Evolutionary conservation across 345 rosid genomes (phyloP), one percentile per base, ranked within the genome.

Genomic region (Populus tremula): DNA sequence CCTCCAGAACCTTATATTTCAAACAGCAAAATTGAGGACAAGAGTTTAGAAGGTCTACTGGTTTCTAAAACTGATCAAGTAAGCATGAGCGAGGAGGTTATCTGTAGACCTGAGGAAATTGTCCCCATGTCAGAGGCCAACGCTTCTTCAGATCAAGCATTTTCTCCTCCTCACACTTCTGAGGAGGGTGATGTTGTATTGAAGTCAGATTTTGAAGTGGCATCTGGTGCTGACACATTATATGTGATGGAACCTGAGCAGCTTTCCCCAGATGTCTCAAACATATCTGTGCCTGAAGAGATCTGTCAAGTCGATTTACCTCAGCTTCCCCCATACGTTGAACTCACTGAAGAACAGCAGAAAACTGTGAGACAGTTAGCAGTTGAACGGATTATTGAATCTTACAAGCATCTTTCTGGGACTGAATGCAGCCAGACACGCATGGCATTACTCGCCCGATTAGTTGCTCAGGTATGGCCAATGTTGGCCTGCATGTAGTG

Each of bases 391-490:
- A 92, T 96, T 64, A 82, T 94, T 80, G 91, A 88, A 78, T 90
- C 97, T 70, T 87, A 87, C 90, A 86, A 85, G 83, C 86, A 80
- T 84, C 82, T 89, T 17, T 70, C 81, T 73, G 90, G 89, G 74
- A 80, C 82, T 45, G 89, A 88, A 75, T 88, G 81, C 82, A 88
- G 81, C 74, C 75, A 80, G 82, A 90, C 73, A 25, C 84, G 88
- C 70, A 91, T 91, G 90, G 88, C 88, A 50, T 79, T 96, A 79
- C 90, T 96, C 84, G 88, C 99, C 71, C 91, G 97, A 59, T 86
- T 96, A 82, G 88, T 88, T 78, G 93, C 94, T 81, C 91, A 90
- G 94, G 99, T 92, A 83, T 82, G 82, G 27, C 70, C 20, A 13
- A 35, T 16, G n/a, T 16, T 5, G 36, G 6, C 35, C 43, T 35